Evolutionary conservation across 345 rosid species (phyloP).

Genomic region (Sisymbrium altissimum): DNA sequence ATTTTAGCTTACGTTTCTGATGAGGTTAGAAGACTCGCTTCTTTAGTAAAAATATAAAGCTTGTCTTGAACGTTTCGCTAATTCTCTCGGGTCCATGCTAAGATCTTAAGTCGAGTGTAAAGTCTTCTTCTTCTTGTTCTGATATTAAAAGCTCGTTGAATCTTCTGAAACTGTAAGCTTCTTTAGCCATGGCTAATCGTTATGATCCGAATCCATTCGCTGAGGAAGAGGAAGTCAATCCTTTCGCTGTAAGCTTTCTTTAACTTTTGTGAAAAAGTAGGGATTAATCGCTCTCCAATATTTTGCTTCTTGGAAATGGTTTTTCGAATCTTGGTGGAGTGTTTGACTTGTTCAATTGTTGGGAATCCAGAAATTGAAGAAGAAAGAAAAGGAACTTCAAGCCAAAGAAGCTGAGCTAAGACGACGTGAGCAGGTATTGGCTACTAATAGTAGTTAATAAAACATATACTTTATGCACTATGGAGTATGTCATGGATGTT

Average conservation of each 20-base stretch:
- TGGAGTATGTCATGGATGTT: background rate
- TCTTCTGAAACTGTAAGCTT: background rate
- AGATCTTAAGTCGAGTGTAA: no score
- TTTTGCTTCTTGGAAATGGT: background rate
- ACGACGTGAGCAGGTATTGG: slow-evolving; percentile 81
- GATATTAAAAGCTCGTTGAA: no score
- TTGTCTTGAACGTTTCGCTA: no score
- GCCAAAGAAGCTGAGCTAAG: slow-evolving; percentile 93
- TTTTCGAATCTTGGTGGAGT: background rate
- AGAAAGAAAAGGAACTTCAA: slow-evolving; percentile 92
- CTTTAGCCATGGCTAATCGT: slow-evolving; percentile 30
- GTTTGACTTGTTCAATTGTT: slow-evolving; percentile 21
- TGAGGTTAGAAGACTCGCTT: background rate
- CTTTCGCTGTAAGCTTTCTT: slow-evolving; percentile 70
- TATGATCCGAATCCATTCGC: slow-evolving; percentile 52
- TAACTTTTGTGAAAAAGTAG: background rate
- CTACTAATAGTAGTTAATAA: slow-evolving; percentile 1
- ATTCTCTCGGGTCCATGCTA: no score
- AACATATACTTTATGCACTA: background rate
- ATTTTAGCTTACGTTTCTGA: background rate
- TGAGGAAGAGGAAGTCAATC: slow-evolving; percentile 90
- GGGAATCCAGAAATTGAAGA: slow-evolving; percentile 66
- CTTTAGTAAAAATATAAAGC: no score
- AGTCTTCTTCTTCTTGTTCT: no score
- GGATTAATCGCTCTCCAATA: background rate